Evolutionary conservation across 257 asterid genomes (phyloP).

Genomic region (Lavandula angustifolia): DNA sequence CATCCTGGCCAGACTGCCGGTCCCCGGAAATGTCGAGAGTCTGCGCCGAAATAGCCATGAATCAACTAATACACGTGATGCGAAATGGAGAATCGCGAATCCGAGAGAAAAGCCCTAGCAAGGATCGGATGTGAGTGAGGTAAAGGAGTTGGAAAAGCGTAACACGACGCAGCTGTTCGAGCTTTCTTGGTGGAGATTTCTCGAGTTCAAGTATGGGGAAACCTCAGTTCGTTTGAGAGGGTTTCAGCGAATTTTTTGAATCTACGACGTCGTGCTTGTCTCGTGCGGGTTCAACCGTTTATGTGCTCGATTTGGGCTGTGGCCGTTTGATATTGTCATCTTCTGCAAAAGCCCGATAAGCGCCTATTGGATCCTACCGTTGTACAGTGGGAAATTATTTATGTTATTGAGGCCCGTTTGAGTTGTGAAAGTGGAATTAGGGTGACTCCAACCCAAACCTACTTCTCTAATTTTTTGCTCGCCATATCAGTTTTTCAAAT

Average conservation of each 20-base stretch:
- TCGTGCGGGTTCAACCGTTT: not conserved
- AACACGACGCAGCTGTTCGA: conserved; percentile 19
- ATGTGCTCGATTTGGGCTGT: conserved; percentile 26
- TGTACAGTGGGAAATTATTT: too few species aligned
- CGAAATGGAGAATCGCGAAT: conserved; percentile 18
- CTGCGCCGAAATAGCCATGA: conserved; percentile 57
- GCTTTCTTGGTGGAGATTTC: conserved; percentile 30
- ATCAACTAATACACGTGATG: not conserved
- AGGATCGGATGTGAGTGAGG: conserved; percentile 25
- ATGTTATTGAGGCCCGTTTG: too few species aligned
- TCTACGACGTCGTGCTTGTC: conserved; percentile 22
- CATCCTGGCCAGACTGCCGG: conserved; percentile 95
- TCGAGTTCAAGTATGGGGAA: conserved; percentile 19
- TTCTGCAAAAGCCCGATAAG: too few species aligned
- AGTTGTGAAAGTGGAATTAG: too few species aligned
- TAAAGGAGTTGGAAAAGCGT: too few species aligned
- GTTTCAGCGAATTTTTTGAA: conserved; percentile 30
- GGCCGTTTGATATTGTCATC: conserved; percentile 5
- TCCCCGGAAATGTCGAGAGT: conserved; percentile 83
- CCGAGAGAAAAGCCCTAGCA: conserved; percentile 39
- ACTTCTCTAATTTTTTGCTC: too few species aligned
- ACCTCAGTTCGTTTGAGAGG: conserved; percentile 26
- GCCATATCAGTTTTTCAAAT: too few species aligned
- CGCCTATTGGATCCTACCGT: too few species aligned
- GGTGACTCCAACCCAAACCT: too few species aligned